Evolutionary conservation across 371 early-diverging fungal species (phyloP).

Genomic region (Apophysomyces ossiformis): DNA sequence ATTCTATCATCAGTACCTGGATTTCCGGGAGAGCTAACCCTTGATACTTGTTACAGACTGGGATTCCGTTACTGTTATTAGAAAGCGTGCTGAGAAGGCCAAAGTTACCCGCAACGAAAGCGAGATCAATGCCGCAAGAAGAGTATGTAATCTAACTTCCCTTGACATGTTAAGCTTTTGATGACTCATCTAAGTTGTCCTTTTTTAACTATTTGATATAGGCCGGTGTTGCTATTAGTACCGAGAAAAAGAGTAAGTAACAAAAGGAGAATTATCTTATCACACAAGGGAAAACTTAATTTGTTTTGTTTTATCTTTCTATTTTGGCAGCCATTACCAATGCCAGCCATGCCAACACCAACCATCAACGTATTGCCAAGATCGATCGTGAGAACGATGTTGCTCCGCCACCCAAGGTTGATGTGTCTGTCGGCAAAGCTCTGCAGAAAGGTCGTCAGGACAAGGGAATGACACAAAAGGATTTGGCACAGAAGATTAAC

Average conservation of each 20-base stretch:
- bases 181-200: background rate
- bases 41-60: constrained; percentile 51
- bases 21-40: background rate
- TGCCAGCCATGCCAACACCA: constrained; percentile 74
- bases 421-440: constrained; percentile 81
- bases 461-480: constrained; percentile 88
- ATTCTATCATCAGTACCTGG: background rate
- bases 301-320: background rate
- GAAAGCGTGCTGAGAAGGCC: constrained; percentile 73
- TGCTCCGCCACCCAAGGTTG: constrained; percentile 73
- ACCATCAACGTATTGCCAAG: constrained; percentile 83
- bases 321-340: constrained; percentile 55
- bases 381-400: constrained; percentile 92
- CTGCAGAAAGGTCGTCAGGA: constrained; percentile 83
- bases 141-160: constrained; percentile 43
- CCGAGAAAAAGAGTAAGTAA: constrained; percentile 71
- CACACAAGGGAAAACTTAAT: constrained; percentile 1
- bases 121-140: constrained; percentile 82
- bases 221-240: constrained; percentile 71
- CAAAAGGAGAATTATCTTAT: background rate
- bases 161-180: background rate
- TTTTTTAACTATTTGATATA: constrained; percentile 2
- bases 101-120: constrained; percentile 69
- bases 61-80: constrained; percentile 80
- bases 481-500: constrained; percentile 81